Evolutionary conservation across 345 rosid genomes (phyloP).

Genomic region (Syzygium jambos): DNA sequence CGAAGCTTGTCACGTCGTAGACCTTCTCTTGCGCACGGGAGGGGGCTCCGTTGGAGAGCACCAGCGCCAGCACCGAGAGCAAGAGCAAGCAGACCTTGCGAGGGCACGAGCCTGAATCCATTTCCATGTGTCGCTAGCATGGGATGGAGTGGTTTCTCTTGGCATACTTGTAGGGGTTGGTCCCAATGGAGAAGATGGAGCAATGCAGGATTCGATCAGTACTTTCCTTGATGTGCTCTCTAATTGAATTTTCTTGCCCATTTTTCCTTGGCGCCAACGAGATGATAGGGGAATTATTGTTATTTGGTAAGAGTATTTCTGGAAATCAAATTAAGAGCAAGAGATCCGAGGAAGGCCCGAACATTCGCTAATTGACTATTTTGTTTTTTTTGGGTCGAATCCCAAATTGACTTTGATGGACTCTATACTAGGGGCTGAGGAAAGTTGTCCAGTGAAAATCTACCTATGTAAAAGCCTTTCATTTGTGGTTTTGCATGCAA

Average conservation of each 20-base stretch:
- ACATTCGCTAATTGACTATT: no score
- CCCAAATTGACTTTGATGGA: no score
- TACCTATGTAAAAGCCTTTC: no score
- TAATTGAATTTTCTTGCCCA: neutral
- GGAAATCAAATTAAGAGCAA: no score
- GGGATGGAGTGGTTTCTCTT: neutral
- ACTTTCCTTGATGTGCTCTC: neutral
- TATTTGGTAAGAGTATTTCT: no score
- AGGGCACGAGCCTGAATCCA: neutral
- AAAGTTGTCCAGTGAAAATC: no score
- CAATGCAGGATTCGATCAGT: neutral
- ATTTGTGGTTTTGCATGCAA: no score
- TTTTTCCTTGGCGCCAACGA: neutral
- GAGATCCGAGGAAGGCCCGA: no score
- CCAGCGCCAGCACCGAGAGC: neutral
- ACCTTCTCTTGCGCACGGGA: neutral
- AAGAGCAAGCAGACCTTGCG: neutral
- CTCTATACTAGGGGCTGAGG: no score
- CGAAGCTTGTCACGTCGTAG: constrained; percentile 11
- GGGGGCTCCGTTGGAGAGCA: neutral
- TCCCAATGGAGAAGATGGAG: neutral
- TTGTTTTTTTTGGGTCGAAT: no score
- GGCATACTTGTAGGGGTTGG: neutral
- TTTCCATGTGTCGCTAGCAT: neutral
- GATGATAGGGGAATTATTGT: neutral